Evolutionary conservation across 192 early-diverging fungal genomes (phyloP), one percentile per base, ranked within the genome.

Genomic region (Coemansia sp.): DNA sequence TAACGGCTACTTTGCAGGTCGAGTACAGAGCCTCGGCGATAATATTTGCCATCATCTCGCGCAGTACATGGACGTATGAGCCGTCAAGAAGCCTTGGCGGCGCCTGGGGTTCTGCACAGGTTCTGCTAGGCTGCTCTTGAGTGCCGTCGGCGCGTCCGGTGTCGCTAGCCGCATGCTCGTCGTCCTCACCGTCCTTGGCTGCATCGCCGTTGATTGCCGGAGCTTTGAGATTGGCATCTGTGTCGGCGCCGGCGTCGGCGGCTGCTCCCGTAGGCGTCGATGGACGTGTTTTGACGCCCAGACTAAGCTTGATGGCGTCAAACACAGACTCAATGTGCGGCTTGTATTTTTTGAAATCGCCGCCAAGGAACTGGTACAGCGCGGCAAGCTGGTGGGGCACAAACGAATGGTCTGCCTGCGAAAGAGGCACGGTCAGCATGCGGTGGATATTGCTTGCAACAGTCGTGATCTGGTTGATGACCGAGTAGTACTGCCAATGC

Each of bases 281-380:
- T 14, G 57, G 57, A 23, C 57, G 57, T 0, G 57, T 47, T 2
- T 3, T 32, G 1, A 65, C 50, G n/a, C 48, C 60, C 49, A 69
- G 71, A 2, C 60, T 56, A 24, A 48, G 60, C 65, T 71, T 74
- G 61, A 75, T 51, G 11, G 68, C 56, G 28, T 75, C 77, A 58
- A 80, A 80, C 19, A 75, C 55, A 6, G 51, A 60, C 60, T 80
- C 77, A 25, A 80, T 80, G 3, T 50, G 57, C 55, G 54, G 58
- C 66, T 80, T 80, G 68, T 71, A 80, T 68, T 80, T 80, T 71
- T 75, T 80, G 42, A 80, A 80, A 29, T 80, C 77, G 51, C 77
- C 77, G 24, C 77, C 77, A 23, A 80, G 59, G 52, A 75, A 80
- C 68, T 80, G 77, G 60, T 80, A 80, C 54, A 80, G 62, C 13